Evolutionary conservation across 2,329 filamentous ascomycete species (phyloP), one percentile per base, ranked within the genome.

Genomic region (Coniochaeta prunicola): DNA sequence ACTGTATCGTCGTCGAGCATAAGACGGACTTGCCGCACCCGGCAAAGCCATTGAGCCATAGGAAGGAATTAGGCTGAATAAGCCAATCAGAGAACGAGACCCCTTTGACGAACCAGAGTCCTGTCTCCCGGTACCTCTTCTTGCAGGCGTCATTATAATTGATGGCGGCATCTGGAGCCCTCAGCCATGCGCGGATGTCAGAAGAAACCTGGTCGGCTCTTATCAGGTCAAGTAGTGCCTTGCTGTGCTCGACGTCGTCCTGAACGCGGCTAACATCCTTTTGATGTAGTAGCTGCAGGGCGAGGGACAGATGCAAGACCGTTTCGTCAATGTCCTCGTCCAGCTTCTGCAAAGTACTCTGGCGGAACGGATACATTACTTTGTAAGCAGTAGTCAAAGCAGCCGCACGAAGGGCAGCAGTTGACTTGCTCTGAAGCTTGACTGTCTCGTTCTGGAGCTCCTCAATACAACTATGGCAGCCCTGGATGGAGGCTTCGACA

Each of bases 1-100:
- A 59, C 42, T 73, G 70, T 48, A 76, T 71, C 9, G 69, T 64
- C 1, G 71, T 75, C 9, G 68, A 74, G 50, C 67, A 72, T 10
- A 77, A 61, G 0, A 77, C 68, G 0, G 72, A 74, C 60, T 77
- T 77, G 12, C 74, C 75, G 57, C 70, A 73, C 0, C 74, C 74
- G 19, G 74, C 69, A 59, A 71, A 70, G 13, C 74, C 74, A 56
- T 68, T 65, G 1, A 77, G 60, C 74, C 74, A 77, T 1, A 76
- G 59, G 19, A 77, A 71, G 3, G 73, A 73, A 12, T 62, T 62
- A 0, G 60, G 59, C 0, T 57, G 59, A 2, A 36, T 17, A 2
- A 71, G 59, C 72, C 72, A 76, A 0, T 59, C 26, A 19, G 57
- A 61, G 40, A 69, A 74, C 0, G n/a, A 3, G n/a, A 45, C 2